Conservation (phyloP, 306 rosid species). For the Quercus dentata region DNA sequence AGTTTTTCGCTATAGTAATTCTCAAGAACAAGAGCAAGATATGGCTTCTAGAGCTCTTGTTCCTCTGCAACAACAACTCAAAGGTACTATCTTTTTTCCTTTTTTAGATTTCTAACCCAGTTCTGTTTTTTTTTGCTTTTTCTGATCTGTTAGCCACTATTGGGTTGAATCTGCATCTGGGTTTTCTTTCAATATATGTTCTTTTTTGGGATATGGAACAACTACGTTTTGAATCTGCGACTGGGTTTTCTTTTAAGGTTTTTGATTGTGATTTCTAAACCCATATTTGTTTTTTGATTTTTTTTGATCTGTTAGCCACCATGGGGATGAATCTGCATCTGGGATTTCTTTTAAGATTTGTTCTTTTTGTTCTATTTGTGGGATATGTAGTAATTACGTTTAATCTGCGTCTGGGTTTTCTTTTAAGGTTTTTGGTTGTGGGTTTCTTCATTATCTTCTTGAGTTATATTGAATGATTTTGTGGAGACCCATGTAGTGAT, state of each 20-base stretch:
- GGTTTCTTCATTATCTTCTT: background rate
- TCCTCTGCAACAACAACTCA: constrained; percentile 24
- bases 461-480: background rate
- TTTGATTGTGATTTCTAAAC: background rate
- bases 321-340: background rate
- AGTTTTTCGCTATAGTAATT: constrained; percentile 38
- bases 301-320: background rate
- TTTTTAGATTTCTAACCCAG: too few relatives aligned
- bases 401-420: background rate
- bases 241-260: background rate
- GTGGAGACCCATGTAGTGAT: background rate
- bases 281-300: background rate
- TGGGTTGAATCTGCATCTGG: background rate
- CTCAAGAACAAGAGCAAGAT: constrained; percentile 31
- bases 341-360: background rate
- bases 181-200: background rate
- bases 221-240: background rate
- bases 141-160: background rate
- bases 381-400: background rate
- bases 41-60: constrained; percentile 57
- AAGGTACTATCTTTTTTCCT: constrained; percentile 16
- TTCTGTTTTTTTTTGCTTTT: background rate
- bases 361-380: background rate
- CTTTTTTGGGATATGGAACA: background rate
- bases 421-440: background rate